Evolutionary conservation across 2,329 filamentous ascomycete genomes (phyloP).

Genomic region (Aspergillus nomiae): DNA sequence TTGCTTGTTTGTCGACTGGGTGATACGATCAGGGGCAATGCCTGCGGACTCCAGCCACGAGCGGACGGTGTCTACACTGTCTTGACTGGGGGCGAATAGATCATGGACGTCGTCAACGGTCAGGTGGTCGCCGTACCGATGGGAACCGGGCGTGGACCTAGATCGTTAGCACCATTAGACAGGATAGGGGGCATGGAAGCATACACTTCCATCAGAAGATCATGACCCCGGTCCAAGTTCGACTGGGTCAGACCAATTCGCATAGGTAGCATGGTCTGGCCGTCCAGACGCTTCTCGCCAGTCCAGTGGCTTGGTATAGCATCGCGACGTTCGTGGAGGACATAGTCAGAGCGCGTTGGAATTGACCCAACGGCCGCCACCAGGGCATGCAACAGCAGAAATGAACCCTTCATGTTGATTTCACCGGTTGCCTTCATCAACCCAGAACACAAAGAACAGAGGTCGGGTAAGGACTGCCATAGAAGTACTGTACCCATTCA

Average conservation of each 20-base stretch:
- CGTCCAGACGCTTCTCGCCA: slow-evolving; percentile 31
- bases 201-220: slow-evolving; percentile 47
- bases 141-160: slow-evolving; percentile 44
- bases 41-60: slow-evolving; percentile 57
- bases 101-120: slow-evolving; percentile 46
- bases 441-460: background rate
- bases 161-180: background rate
- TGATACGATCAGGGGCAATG: slow-evolving; percentile 52
- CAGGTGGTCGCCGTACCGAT: slow-evolving; percentile 47
- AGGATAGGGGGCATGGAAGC: slow-evolving; percentile 14
- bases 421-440: background rate
- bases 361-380: slow-evolving; percentile 22
- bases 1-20: slow-evolving; percentile 53
- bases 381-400: slow-evolving; percentile 25
- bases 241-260: slow-evolving; percentile 49
- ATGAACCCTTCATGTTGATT: slow-evolving; percentile 25
- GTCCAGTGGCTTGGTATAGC: slow-evolving; percentile 29
- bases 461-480: too few species aligned
- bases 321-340: slow-evolving; percentile 36
- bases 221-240: slow-evolving; percentile 48
- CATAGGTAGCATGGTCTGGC: slow-evolving; percentile 44
- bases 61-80: slow-evolving; percentile 55
- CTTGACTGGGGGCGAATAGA: slow-evolving; percentile 44
- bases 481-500: background rate
- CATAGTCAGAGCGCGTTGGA: slow-evolving; percentile 25